phyloP scores from a whole-genome alignment of 345 rosid genomes.

The Aquilaria sinensis region DNA sequence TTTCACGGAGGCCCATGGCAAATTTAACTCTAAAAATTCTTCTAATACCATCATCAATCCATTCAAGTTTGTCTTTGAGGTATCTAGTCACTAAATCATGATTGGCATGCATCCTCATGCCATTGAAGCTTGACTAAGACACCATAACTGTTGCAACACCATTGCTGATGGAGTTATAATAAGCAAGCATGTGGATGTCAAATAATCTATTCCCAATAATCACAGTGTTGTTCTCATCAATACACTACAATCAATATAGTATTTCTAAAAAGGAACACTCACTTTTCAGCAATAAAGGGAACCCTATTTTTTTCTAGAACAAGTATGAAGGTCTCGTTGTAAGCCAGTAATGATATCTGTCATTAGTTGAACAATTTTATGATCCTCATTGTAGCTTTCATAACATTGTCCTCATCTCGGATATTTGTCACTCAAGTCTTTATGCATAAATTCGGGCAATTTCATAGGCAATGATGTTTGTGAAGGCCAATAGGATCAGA shows the following conservation, averaged over 20 bases:
- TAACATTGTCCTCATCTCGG: constrained; percentile 15
- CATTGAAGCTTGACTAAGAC: constrained; percentile 56
- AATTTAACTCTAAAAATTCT: constrained; percentile 74
- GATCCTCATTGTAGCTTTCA: constrained; percentile 16
- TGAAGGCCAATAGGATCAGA: no score
- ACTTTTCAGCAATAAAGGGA: constrained; percentile 41
- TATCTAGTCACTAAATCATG: constrained; percentile 32
- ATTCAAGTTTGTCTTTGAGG: constrained; percentile 42
- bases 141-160: constrained; percentile 57
- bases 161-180: constrained; percentile 38
- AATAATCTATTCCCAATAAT: constrained; percentile 31
- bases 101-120: constrained; percentile 50
- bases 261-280: neutral
- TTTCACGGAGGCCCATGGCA: constrained; percentile 56
- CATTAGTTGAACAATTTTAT: constrained; percentile 25
- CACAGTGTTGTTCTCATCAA: constrained; percentile 51
- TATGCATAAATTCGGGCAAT: no score
- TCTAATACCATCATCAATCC: constrained; percentile 58
- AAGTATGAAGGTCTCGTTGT: constrained; percentile 33
- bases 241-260: neutral
- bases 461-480: no score
- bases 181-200: constrained; percentile 47
- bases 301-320: constrained; percentile 21
- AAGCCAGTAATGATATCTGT: constrained; percentile 32
- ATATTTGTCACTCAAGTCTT: neutral